Evolutionary conservation across 2,329 filamentous ascomycete genomes (phyloP).

Genomic region (Fusarium fracticaudum): DNA sequence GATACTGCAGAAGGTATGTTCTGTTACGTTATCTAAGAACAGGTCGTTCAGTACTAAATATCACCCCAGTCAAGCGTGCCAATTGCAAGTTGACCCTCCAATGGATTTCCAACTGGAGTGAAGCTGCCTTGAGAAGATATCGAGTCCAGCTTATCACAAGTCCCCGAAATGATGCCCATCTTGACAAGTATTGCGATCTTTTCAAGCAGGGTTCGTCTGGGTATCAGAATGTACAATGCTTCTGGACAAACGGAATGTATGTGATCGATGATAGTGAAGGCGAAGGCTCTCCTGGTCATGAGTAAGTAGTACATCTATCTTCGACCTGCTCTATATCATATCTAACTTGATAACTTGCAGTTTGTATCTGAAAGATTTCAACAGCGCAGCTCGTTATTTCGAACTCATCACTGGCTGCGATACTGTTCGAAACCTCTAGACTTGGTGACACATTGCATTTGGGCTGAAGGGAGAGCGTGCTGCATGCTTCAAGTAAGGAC

Average conservation of each 20-base stretch:
- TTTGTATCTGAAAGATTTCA: neutral
- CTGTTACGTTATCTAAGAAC: neutral
- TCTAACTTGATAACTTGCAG: neutral
- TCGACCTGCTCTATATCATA: rapidly evolving
- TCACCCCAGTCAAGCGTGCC: neutral
- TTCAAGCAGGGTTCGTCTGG: neutral
- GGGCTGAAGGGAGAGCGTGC: rapidly evolving
- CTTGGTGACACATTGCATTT: rapidly evolving
- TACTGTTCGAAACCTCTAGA: neutral
- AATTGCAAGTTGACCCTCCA: neutral
- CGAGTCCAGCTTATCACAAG: neutral
- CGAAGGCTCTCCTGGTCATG: neutral
- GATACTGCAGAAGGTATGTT: neutral
- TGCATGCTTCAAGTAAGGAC: rapidly evolving
- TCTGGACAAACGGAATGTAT: neutral
- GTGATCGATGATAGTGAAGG: neutral
- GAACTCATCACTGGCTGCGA: neutral
- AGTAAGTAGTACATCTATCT: neutral
- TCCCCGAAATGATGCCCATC: neutral
- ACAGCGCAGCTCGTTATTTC: neutral
- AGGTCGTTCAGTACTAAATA: neutral
- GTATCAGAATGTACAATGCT: neutral
- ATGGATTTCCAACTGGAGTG: neutral
- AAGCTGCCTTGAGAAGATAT: neutral
- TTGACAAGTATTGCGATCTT: neutral